Evolutionary conservation across 1,284 basidiomycete genomes (phyloP).

Genomic region (Ganoderma lucidum): DNA sequence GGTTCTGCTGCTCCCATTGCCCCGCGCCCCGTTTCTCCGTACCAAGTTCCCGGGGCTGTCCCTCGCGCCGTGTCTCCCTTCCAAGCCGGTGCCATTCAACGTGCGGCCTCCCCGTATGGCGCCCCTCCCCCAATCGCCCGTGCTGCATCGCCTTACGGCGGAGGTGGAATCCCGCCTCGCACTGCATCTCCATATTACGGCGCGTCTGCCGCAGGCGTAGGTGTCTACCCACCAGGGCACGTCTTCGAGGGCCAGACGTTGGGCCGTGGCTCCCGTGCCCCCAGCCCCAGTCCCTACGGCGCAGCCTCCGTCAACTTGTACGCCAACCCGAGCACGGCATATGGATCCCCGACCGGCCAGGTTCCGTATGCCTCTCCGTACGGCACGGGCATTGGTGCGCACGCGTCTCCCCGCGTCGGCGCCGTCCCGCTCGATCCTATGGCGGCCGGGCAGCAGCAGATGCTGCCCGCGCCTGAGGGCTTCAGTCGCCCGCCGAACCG

Average conservation of each 20-base stretch:
- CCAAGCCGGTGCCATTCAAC: constrained; percentile 22
- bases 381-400: constrained; percentile 23
- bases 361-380: constrained; percentile 17
- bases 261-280: constrained; percentile 33
- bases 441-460: constrained; percentile 49
- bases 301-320: constrained; percentile 24
- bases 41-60: constrained; percentile 30
- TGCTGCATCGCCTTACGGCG: constrained; percentile 31
- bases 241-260: constrained; percentile 38
- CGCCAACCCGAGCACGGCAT: constrained; percentile 17
- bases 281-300: constrained; percentile 37
- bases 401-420: constrained; percentile 37
- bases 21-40: constrained; percentile 37
- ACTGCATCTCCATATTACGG: constrained; percentile 40
- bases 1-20: constrained; percentile 28
- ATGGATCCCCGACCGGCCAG: constrained; percentile 23
- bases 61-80: constrained; percentile 30
- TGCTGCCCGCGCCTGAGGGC: constrained; percentile 68
- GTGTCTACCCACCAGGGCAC: constrained; percentile 37
- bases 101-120: constrained; percentile 27
- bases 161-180: constrained; percentile 36
- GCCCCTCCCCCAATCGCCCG: constrained; percentile 19
- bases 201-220: constrained; percentile 18
- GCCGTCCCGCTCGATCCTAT: constrained; percentile 21
- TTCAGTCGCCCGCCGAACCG: constrained; percentile 75